A percentile compares a stretch with the other conserved stretches of the same genome.
These are phyloP conservation scores for Aspergillus uvarum DNA, from an alignment of 2,329 filamentous ascomycete species.

Conservation along the genomic window DNA sequence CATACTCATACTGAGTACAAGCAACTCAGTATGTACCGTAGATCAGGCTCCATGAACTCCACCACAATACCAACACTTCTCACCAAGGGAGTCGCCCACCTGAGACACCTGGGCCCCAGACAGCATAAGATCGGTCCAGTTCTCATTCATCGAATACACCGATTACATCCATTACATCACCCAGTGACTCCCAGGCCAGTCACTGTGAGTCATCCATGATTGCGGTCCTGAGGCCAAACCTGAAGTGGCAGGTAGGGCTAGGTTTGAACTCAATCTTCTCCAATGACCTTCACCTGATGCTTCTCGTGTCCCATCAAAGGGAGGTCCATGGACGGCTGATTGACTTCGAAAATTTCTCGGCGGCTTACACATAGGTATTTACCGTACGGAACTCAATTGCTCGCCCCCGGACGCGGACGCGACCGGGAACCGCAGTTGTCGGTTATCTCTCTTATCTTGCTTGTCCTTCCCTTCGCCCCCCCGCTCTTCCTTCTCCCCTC, in stretches of 20 bases:
- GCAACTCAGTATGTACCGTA: background rate
- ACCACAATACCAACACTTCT: background rate
- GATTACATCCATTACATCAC: constrained; percentile 3
- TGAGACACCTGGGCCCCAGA: background rate
- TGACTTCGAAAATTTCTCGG: background rate
- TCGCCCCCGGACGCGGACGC: background rate
- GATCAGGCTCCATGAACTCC: background rate
- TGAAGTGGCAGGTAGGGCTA: constrained; percentile 5
- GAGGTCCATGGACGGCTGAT: constrained; percentile 1
- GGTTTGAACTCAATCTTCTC: background rate
- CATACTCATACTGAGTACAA: no score
- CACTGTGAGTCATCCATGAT: constrained; percentile 1
- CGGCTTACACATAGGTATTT: background rate
- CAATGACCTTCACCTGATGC: background rate
- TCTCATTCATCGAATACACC: background rate
- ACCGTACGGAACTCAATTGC: constrained; percentile 4
- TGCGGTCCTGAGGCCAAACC: background rate
- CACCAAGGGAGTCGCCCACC: background rate
- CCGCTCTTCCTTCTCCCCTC: constrained; percentile 1
- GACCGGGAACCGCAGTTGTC: background rate
- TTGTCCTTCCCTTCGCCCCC: constrained; percentile 6
- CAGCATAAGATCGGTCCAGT: background rate
- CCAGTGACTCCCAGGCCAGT: background rate
- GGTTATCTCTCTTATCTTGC: constrained; percentile 13
- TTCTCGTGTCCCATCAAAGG: constrained; percentile 9